Evolutionary conservation across 106 monocot species (phyloP).

Genomic region (Vanilla planifolia): DNA sequence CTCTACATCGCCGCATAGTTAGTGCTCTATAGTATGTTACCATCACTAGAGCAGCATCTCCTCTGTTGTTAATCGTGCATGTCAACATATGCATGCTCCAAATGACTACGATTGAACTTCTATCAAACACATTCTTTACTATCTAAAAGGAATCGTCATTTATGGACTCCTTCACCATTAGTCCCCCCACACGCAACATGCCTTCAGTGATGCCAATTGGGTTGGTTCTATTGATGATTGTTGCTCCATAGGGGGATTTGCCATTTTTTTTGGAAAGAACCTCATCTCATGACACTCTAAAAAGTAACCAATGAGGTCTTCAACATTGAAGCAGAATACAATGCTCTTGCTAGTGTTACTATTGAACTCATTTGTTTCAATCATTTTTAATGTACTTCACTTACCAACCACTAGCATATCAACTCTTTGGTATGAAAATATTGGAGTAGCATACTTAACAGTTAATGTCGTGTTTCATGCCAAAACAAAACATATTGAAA

Average conservation of each 20-base stretch:
- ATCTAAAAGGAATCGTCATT: neutral
- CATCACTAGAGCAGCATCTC: neutral
- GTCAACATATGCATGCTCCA: too few relatives aligned
- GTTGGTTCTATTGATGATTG: neutral
- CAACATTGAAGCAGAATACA: too few relatives aligned
- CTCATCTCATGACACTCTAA: too few relatives aligned
- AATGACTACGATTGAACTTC: too few relatives aligned
- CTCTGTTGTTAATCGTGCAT: constrained; percentile 1
- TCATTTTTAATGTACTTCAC: neutral
- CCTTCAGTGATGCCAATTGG: neutral
- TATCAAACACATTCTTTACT: constrained; percentile 2
- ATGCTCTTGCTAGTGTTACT: too few relatives aligned
- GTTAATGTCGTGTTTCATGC: too few relatives aligned
- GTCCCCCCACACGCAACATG: neutral
- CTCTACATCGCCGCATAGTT: neutral
- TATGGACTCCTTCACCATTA: neutral
- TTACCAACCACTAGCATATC: neutral
- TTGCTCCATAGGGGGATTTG: neutral
- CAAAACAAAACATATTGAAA: too few relatives aligned
- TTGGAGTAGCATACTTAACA: neutral
- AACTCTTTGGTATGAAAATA: constrained; percentile 8
- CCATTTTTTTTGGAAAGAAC: neutral
- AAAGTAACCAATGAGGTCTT: too few relatives aligned
- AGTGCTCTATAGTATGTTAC: neutral
- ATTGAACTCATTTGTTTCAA: neutral